Percentiles rank a stretch among this genome's conserved stretches.
phyloP scores from a whole-genome alignment of 78 protist species.

The Tieghemostelium lacteum region DNA sequence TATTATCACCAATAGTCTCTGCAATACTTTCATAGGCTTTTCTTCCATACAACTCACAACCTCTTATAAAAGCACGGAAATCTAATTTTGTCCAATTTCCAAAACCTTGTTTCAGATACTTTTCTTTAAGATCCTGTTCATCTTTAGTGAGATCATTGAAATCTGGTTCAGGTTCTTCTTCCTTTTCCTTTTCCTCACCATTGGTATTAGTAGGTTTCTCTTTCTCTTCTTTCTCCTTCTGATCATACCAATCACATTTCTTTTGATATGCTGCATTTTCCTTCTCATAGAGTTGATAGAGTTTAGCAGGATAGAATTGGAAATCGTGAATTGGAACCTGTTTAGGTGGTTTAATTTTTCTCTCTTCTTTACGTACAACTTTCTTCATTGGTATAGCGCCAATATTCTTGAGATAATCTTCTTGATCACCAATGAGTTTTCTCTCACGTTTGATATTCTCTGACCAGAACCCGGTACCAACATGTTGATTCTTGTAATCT shows the following conservation, averaged over 20 bases:
- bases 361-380: not conserved
- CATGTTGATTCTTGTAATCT: conserved; percentile 60
- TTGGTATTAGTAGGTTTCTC: not conserved
- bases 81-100: conserved; percentile 80
- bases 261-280: conserved; percentile 57
- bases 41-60: conserved; percentile 86
- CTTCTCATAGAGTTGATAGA: conserved; percentile 61
- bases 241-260: conserved; percentile 33
- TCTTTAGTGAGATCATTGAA: conserved; percentile 51
- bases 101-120: conserved; percentile 62
- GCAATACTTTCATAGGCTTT: conserved; percentile 45
- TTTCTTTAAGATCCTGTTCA: conserved; percentile 60
- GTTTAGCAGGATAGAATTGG: conserved; percentile 84
- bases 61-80: conserved; percentile 73
- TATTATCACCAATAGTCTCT: conserved; percentile 57
- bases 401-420: conserved; percentile 25
- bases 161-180: conserved; percentile 47
- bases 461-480: conserved; percentile 10
- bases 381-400: not conserved
- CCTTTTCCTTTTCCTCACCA: conserved; percentile 16
- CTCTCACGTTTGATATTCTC: conserved; percentile 82
- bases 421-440: conserved; percentile 44
- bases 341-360: conserved; percentile 48
- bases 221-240: conserved; percentile 45
- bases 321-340: conserved; percentile 58